Evolutionary conservation across 2,329 filamentous ascomycete species (phyloP).

Genomic region (Rutstroemia sp.): DNA sequence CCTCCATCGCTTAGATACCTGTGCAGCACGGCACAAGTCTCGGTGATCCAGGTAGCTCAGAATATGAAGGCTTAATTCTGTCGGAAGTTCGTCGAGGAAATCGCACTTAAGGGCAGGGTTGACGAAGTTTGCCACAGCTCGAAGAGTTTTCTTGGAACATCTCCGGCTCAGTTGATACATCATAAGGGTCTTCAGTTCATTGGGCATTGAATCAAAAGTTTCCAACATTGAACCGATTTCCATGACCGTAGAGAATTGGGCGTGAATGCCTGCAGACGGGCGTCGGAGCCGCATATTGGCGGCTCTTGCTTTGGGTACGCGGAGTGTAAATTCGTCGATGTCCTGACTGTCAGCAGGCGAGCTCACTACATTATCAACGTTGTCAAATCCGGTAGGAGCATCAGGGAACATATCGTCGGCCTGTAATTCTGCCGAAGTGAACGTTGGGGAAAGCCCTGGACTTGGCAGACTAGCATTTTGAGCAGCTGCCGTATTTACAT

Average conservation of each 20-base stretch:
- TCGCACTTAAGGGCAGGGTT: slow-evolving; percentile 94
- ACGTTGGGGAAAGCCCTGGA: slow-evolving; percentile 85
- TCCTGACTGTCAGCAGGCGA: slow-evolving; percentile 23
- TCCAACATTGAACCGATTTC: slow-evolving; percentile 84
- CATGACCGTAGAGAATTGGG: slow-evolving; percentile 42
- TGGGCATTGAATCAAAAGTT: slow-evolving; percentile 83
- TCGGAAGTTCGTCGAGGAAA: slow-evolving; percentile 75
- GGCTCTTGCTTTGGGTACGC: slow-evolving; percentile 34
- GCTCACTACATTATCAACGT: slow-evolving; percentile 29
- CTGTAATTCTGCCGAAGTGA: slow-evolving; percentile 55
- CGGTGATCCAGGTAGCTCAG: slow-evolving; percentile 78
- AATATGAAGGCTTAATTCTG: slow-evolving; percentile 82
- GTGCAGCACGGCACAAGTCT: slow-evolving; percentile 82
- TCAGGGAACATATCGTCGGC: slow-evolving; percentile 27
- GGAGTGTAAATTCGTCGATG: slow-evolving; percentile 14
- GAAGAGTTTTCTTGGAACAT: slow-evolving; percentile 80
- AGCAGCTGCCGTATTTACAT: slow-evolving; percentile 61
- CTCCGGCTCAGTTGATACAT: slow-evolving; percentile 92
- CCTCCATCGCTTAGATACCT: slow-evolving; percentile 92
- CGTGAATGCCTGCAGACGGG: slow-evolving; percentile 20
- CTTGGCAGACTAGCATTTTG: slow-evolving; percentile 92
- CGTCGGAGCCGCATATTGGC: slow-evolving; percentile 25
- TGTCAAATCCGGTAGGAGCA: slow-evolving; percentile 32
- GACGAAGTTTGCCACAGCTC: slow-evolving; percentile 82
- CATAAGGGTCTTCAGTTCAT: slow-evolving; percentile 88